phyloP scores from a whole-genome alignment of 345 rosid species.

The Sisymbrium irio region DNA sequence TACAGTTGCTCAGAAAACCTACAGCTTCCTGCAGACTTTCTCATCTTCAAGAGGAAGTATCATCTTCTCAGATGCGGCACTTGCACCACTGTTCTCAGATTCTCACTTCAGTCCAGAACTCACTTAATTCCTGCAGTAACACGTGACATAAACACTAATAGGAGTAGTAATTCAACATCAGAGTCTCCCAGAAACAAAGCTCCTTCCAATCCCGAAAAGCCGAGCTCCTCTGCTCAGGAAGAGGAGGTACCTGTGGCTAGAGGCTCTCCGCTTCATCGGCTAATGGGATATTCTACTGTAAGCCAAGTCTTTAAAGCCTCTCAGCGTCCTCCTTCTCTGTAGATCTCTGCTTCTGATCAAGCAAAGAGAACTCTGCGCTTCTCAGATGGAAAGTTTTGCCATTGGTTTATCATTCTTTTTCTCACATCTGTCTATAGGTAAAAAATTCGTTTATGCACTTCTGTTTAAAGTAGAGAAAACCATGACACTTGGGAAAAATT shows the following conservation, averaged over 20 bases:
- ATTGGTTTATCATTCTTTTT: constrained; percentile 31
- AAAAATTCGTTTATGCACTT: constrained; percentile 22
- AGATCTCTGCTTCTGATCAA: constrained; percentile 27
- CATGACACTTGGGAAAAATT: constrained; percentile 26
- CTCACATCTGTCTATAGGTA: constrained; percentile 30
- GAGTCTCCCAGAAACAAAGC: constrained; percentile 34
- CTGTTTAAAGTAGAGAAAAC: constrained; percentile 15
- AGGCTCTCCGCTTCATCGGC: constrained; percentile 69
- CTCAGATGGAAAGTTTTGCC: constrained; percentile 20
- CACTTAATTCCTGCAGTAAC: constrained; percentile 46
- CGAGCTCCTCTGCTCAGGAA: constrained; percentile 36
- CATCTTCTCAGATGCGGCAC: constrained; percentile 76
- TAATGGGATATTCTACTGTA: constrained; percentile 87
- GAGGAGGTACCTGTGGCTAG: constrained; percentile 41
- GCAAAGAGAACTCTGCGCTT: constrained; percentile 3
- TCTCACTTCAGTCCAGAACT: constrained; percentile 53
- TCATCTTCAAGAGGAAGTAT: constrained; percentile 52
- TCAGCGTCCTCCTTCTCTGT: constrained; percentile 25
- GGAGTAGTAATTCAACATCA: constrained; percentile 31
- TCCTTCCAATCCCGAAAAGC: constrained; percentile 31
- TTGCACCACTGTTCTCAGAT: constrained; percentile 61
- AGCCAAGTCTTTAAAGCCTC: constrained; percentile 48
- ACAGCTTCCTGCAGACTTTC: constrained; percentile 81
- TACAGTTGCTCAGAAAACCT: constrained; percentile 50
- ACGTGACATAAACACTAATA: constrained; percentile 28